phyloP scores from a whole-genome alignment of 2,329 filamentous ascomycete genomes.

The Hirsutella rhossiliensis region DNA sequence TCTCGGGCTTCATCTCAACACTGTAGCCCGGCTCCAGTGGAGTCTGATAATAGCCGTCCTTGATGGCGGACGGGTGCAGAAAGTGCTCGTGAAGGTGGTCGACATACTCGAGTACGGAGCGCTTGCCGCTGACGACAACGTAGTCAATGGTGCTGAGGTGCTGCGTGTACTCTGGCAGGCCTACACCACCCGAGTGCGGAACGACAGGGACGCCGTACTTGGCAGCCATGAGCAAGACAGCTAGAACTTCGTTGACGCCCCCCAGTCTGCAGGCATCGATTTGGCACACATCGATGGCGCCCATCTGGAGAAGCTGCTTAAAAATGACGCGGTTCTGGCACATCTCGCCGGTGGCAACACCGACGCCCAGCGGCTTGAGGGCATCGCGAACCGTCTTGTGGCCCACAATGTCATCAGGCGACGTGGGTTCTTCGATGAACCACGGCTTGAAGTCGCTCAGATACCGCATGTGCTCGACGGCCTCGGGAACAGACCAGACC shows the following conservation, averaged over 20 bases:
- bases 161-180: slow-evolving; percentile 87
- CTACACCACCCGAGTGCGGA: slow-evolving; percentile 81
- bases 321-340: slow-evolving; percentile 91
- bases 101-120: slow-evolving; percentile 78
- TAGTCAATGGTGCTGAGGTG: slow-evolving; percentile 90
- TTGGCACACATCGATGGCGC: slow-evolving; percentile 79
- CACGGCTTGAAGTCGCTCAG: slow-evolving; percentile 76
- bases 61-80: slow-evolving; percentile 65
- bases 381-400: slow-evolving; percentile 78
- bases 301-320: slow-evolving; percentile 74
- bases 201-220: slow-evolving; percentile 74
- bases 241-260: slow-evolving; percentile 83
- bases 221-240: slow-evolving; percentile 76
- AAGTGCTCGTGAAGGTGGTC: slow-evolving; percentile 94
- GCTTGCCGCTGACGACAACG: slow-evolving; percentile 71
- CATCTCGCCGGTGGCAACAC: slow-evolving; percentile 88
- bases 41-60: slow-evolving; percentile 80
- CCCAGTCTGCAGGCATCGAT: slow-evolving; percentile 84
- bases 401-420: slow-evolving; percentile 78
- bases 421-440: slow-evolving; percentile 93
- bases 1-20: slow-evolving; percentile 85
- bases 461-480: slow-evolving; percentile 74
- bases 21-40: slow-evolving; percentile 76
- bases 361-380: slow-evolving; percentile 61
- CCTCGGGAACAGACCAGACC: slow-evolving; percentile 82